Evolutionary conservation across 768 basidiomycete species (phyloP).

Genomic region (Calocera viscosa): DNA sequence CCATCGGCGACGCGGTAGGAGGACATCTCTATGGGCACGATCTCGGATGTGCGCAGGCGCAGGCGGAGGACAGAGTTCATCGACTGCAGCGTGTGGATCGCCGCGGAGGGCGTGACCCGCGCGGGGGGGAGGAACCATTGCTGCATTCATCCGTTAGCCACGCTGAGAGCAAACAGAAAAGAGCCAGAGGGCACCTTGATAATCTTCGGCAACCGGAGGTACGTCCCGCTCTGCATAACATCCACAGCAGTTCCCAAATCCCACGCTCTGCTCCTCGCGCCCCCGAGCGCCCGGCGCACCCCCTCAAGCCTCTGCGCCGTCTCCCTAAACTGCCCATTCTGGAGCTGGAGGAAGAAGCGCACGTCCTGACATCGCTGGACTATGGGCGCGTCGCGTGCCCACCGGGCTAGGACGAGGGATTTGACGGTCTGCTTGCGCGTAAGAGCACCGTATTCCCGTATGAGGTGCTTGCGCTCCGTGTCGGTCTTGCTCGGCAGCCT

Average conservation of each 20-base stretch:
- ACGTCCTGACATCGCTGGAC: conserved; percentile 76
- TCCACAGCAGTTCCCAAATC: conserved; percentile 86
- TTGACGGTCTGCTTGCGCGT: conserved; percentile 84
- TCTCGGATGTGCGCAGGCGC: conserved; percentile 64
- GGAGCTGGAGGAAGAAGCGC: conserved; percentile 71
- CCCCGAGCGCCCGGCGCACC: conserved; percentile 56
- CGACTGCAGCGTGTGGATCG: conserved; percentile 50
- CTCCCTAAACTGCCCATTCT: conserved; percentile 71
- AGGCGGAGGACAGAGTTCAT: conserved; percentile 70
- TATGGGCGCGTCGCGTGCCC: conserved; percentile 71
- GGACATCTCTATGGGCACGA: conserved; percentile 68
- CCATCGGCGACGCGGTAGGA: conserved; percentile 63
- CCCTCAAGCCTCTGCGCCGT: conserved; percentile 50
- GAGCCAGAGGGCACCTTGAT: conserved; percentile 58
- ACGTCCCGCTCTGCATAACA: conserved; percentile 76
- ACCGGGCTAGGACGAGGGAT: conserved; percentile 73
- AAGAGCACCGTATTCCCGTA: conserved; percentile 84
- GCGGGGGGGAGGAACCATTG: conserved; percentile 55
- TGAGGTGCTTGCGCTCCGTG: conserved; percentile 57
- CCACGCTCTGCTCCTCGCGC: conserved; percentile 80
- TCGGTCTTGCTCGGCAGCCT: conserved; percentile 78
- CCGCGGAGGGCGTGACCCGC: conserved; percentile 53
- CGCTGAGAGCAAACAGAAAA: neutral
- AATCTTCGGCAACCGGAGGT: conserved; percentile 63
- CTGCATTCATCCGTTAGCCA: conserved; percentile 30